These are phyloP conservation scores for Bacidia rubella DNA, from an alignment of 495 filamentous ascomycete species.

Conservation along the genomic window DNA sequence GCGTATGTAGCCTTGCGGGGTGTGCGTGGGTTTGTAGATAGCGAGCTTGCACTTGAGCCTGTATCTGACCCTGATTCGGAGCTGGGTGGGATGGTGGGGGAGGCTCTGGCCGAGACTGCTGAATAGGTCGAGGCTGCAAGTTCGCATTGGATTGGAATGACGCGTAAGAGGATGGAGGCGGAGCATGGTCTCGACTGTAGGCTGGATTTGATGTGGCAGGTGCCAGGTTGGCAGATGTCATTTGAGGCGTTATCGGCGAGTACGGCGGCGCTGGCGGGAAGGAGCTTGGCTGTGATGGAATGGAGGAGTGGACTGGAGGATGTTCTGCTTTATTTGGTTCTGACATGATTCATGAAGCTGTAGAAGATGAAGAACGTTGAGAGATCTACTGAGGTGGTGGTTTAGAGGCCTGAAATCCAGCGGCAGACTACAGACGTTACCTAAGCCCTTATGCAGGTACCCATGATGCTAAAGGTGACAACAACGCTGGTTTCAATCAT, in stretches of 20 bases:
- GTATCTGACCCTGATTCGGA: no score
- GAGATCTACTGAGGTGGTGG: neutral
- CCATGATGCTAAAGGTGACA: no score
- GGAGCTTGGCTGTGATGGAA: neutral
- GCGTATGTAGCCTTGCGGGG: no score
- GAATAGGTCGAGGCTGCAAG: no score
- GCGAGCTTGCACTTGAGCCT: no score
- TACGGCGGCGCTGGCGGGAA: slow-evolving; percentile 18
- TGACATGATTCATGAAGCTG: neutral
- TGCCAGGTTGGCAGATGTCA: slow-evolving; percentile 11
- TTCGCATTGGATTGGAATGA: no score
- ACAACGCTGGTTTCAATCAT: no score
- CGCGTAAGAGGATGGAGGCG: no score
- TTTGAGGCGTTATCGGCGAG: slow-evolving; percentile 19
- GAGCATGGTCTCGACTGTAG: no score
- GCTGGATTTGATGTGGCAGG: neutral
- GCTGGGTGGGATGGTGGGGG: no score
- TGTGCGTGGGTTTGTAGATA: no score
- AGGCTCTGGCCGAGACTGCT: no score
- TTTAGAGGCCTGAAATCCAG: neutral
- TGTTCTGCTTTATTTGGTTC: neutral
- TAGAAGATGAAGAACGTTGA: neutral
- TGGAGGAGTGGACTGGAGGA: neutral
- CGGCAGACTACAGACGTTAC: neutral
- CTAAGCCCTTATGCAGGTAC: neutral